phyloP scores from a whole-genome alignment of 768 basidiomycete genomes.

The Daedalea quercina region DNA sequence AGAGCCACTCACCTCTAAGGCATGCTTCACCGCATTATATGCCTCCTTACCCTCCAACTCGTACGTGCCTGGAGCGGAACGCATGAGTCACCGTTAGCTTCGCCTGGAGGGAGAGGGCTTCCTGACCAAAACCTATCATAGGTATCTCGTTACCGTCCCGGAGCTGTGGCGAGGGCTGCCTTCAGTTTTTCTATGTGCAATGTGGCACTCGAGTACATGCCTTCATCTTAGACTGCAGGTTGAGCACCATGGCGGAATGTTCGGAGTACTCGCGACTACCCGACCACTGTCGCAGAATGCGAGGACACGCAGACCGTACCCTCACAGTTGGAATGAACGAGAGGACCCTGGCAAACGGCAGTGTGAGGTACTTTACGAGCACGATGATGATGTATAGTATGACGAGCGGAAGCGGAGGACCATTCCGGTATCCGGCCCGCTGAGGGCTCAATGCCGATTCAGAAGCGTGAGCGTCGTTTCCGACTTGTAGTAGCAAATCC shows the following conservation, averaged over 20 bases:
- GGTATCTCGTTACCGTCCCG: constrained; percentile 51
- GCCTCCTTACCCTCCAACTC: constrained; percentile 54
- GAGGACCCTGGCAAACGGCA: neutral
- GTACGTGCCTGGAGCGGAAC: constrained; percentile 41
- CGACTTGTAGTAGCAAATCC: too few species aligned
- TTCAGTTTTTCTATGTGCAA: neutral
- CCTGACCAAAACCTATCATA: constrained; percentile 49
- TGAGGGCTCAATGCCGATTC: too few species aligned
- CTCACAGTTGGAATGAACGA: neutral
- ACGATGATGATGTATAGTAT: neutral
- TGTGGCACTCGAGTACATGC: constrained; percentile 8
- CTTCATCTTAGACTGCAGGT: constrained; percentile 20
- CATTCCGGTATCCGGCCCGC: too few species aligned
- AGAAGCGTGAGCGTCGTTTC: too few species aligned
- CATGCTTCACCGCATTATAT: constrained; percentile 50
- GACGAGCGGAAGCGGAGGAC: neutral
- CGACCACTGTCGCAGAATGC: neutral
- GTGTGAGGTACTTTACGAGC: neutral
- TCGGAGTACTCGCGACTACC: neutral
- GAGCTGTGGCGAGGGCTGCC: constrained; percentile 24
- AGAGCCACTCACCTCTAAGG: constrained; percentile 44
- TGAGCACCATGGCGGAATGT: constrained; percentile 1
- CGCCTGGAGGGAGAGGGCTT: neutral
- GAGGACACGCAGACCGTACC: neutral
- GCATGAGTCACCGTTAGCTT: neutral